A percentile compares a stretch with the other conserved stretches of the same genome.
These are phyloP conservation scores for Fusarium denticulatum DNA, from an alignment of 2,329 filamentous ascomycete genomes.

Conservation along the genomic window DNA sequence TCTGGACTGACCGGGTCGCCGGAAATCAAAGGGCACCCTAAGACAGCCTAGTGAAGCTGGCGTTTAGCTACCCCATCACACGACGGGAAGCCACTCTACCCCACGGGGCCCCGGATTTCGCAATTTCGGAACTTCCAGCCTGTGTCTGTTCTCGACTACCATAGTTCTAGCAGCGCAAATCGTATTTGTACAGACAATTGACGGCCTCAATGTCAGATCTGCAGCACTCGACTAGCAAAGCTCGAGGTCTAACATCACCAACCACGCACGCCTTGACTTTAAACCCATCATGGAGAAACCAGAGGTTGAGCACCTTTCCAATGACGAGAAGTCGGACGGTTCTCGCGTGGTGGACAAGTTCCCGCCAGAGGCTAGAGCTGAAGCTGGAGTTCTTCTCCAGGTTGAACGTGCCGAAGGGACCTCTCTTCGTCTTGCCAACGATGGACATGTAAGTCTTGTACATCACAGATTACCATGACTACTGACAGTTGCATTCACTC, in stretches of 20 bases:
- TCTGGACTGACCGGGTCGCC: neutral
- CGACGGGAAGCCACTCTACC: neutral
- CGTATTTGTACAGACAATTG: constrained; percentile 15
- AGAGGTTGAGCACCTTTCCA: constrained; percentile 28
- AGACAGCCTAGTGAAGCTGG: neutral
- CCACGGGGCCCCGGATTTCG: constrained; percentile 22
- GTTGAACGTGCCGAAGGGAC: constrained; percentile 2
- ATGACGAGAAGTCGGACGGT: constrained; percentile 8
- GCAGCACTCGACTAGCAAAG: neutral
- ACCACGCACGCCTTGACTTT: neutral
- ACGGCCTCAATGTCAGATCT: neutral
- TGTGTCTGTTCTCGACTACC: neutral
- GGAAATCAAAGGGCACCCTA: neutral
- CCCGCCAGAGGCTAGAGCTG: constrained; percentile 21
- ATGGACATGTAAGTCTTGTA: constrained; percentile 23
- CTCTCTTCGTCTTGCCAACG: constrained; percentile 23
- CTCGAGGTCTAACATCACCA: neutral
- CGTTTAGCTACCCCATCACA: neutral
- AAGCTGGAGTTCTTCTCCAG: constrained; percentile 24
- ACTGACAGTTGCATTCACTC: neutral
- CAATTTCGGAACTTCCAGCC: constrained; percentile 25
- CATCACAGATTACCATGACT: neutral
- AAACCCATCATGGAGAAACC: constrained; percentile 23
- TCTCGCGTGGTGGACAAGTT: constrained; percentile 1
- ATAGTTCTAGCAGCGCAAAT: neutral